phyloP scores from a whole-genome alignment of 768 basidiomycete genomes.

The Kwoniella sp. region DNA sequence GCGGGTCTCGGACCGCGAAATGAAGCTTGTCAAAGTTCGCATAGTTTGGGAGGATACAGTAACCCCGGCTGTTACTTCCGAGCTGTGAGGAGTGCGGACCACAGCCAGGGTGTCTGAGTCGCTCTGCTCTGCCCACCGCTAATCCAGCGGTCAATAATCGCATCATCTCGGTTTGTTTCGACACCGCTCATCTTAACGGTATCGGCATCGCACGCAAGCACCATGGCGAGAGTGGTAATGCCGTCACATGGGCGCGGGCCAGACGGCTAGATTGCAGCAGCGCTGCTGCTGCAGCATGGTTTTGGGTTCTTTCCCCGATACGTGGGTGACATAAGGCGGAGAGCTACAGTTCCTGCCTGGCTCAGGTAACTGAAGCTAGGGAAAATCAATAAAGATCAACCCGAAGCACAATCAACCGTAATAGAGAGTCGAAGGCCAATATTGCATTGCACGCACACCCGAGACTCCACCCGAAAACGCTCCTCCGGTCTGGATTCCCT shows the following conservation, averaged over 20 bases:
- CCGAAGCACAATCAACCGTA: conserved; percentile 1
- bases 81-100: not conserved
- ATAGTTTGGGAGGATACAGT: not conserved
- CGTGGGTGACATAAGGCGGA: not conserved
- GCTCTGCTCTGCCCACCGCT: not conserved
- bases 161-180: too few species aligned
- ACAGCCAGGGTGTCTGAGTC: not conserved
- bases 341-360: not conserved
- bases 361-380: not conserved
- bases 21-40: not conserved
- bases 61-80: not conserved
- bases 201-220: not conserved
- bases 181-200: not conserved
- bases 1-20: not conserved
- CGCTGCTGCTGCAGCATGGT: not conserved
- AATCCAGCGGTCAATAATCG: not conserved
- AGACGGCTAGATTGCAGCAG: not conserved
- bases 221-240: conserved; percentile 1
- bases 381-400: not conserved
- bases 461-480: not conserved
- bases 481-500: not conserved
- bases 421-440: too few species aligned
- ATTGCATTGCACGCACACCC: not conserved
- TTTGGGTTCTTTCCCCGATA: not conserved
- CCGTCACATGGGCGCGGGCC: not conserved